phyloP scores from a whole-genome alignment of 2,329 filamentous ascomycete genomes.

The Sphaceloma murrayae region DNA sequence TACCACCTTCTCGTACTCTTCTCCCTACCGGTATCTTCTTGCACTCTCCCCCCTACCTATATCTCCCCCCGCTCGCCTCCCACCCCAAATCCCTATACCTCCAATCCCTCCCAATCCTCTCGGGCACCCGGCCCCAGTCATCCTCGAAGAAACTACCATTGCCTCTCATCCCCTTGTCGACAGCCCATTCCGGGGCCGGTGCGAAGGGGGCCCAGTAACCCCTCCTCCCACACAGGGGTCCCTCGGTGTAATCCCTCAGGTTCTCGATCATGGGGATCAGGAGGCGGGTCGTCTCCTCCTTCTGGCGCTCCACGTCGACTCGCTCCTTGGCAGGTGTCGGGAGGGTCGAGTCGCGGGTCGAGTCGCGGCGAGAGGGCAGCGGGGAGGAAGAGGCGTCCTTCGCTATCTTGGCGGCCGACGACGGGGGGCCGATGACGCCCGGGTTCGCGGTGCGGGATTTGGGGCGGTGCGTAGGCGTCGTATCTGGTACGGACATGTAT shows the following conservation, averaged over 20 bases:
- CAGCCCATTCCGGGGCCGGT: conserved; percentile 30
- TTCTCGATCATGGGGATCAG: conserved; percentile 37
- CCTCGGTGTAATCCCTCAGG: conserved; percentile 34
- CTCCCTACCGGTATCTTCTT: neutral
- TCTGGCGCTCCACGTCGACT: neutral
- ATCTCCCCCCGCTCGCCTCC: conserved; percentile 17
- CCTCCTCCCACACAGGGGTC: conserved; percentile 25
- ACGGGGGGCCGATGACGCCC: conserved; percentile 16
- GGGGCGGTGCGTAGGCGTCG: neutral
- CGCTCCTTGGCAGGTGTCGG: neutral
- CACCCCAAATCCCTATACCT: conserved; percentile 25
- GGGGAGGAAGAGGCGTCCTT: neutral
- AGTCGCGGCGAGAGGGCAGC: conserved; percentile 5
- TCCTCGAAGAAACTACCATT: conserved; percentile 36
- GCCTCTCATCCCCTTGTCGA: conserved; percentile 31
- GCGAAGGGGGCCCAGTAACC: conserved; percentile 36
- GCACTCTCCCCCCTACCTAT: no score
- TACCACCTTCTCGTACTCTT: neutral
- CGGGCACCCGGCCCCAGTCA: conserved; percentile 30
- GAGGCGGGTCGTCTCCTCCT: conserved; percentile 25
- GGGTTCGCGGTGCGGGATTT: neutral
- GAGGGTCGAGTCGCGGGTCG: neutral
- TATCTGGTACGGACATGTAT: conserved; percentile 20
- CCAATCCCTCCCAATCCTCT: conserved; percentile 30
- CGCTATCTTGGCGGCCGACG: no score